Base-by-base conservation (phyloP, 2,329 filamentous ascomycete genomes). In the Dactylellina drechsleri region DNA sequence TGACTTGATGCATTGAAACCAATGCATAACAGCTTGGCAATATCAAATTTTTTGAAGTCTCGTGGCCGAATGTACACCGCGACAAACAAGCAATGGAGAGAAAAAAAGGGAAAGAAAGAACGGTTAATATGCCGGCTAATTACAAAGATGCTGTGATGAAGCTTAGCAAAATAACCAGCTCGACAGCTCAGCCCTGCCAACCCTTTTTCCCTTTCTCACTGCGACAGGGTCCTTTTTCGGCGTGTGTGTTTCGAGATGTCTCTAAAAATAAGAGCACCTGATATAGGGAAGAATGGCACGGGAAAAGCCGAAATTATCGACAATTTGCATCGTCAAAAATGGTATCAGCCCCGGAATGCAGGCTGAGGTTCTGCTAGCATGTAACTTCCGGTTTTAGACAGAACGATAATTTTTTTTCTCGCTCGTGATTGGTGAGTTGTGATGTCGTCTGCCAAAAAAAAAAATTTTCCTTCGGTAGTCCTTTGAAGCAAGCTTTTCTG, bases 251-350 rank as follows among this genome's bases (percentile, higher is more conserved):
- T 36, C 40, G 40, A 15, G 43, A 1, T 74, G 68, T 74, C 70
- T 74, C 68, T 74, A 74, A 74, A 74, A 74, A 67, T 67, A 74
- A 67, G 70, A 74, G 62, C 70, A 74, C 62, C 65, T 74, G 70
- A 74, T 45, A 47, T 59, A 40, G 16, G 31, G 56, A 66, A 58
- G 43, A 64, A 61, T 59, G 31, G 53, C 40, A 50, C 50, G 31
- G 54, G 54, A 72, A 49, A 54, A 61, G 36, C 43, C 36, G 59
- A 59, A 36, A 36, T 36, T 36, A 36, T 36, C 31, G 23, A 26
- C 18, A 16, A 53, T 49, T 23, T 10, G 31, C 31, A 36, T 26
- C 58, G 28, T 28, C 43, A 8, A 47, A n/a, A 47, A 47, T 13
- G 41, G 49, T 65, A 49, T 72, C 59, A 65, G 67, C 60, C 45